Percentiles rank a stretch among this genome's conserved stretches.
Evolutionary conservation across 495 filamentous ascomycete genomes (phyloP).

Genomic region (Lasiosphaeria ovina): DNA sequence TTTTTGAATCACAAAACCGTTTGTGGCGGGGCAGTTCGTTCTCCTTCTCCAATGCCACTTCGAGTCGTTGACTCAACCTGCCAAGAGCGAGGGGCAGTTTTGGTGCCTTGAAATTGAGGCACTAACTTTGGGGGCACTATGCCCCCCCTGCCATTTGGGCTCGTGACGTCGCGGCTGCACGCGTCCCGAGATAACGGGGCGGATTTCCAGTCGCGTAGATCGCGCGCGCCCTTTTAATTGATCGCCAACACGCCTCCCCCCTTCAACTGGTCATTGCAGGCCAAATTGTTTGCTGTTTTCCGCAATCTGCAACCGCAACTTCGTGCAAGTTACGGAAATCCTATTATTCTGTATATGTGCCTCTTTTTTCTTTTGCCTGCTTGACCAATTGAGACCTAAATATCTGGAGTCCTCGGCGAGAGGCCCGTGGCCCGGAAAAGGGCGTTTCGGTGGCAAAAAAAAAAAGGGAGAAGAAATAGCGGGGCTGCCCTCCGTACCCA

Average conservation of each 20-base stretch:
- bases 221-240: constrained; percentile 22
- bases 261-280: not conserved
- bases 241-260: constrained; percentile 1
- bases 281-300: too few species aligned
- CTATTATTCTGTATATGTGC: too few species aligned
- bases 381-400: too few species aligned
- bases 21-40: constrained; percentile 8
- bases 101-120: constrained; percentile 7
- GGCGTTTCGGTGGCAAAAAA: too few species aligned
- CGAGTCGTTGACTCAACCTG: constrained; percentile 3
- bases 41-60: not conserved
- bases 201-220: constrained; percentile 21
- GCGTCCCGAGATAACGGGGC: constrained; percentile 21
- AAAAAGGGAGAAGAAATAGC: too few species aligned
- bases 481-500: too few species aligned
- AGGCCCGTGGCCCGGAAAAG: too few species aligned
- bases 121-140: not conserved
- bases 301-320: too few species aligned
- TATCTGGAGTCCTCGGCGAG: too few species aligned
- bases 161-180: constrained; percentile 29
- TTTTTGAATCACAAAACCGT: constrained; percentile 21
- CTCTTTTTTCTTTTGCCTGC: too few species aligned
- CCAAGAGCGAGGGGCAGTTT: constrained; percentile 12
- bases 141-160: constrained; percentile 5
- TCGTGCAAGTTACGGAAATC: too few species aligned